Percentiles rank a stretch among this genome's conserved stretches.
Evolutionary conservation across 495 filamentous ascomycete species (phyloP).

Genomic region (Neurospora hispaniola): DNA sequence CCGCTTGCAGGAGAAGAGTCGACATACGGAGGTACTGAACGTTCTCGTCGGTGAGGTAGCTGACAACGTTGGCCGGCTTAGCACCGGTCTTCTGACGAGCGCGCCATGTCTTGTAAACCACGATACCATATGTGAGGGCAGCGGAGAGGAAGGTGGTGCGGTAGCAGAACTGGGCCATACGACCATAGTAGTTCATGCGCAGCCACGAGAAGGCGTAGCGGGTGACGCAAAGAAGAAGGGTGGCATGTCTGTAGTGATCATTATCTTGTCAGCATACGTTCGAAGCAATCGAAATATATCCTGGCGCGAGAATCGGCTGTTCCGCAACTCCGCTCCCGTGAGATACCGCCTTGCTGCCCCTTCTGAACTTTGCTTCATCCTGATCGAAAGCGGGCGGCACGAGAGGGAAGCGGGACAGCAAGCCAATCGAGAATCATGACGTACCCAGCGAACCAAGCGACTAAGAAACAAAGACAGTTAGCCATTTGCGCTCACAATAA

Average conservation of each 20-base stretch:
- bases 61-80: constrained; percentile 45
- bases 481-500: background rate
- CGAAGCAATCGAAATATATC: background rate
- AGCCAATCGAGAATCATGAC: constrained; percentile 22
- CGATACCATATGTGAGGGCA: constrained; percentile 89
- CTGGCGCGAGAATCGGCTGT: background rate
- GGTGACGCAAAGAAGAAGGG: constrained; percentile 67
- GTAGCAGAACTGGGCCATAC: constrained; percentile 70
- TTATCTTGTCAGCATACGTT: background rate
- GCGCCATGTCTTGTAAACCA: constrained; percentile 96
- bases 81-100: constrained; percentile 60
- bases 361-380: background rate
- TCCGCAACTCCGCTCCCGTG: background rate
- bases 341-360: background rate
- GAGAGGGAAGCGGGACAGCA: background rate
- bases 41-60: constrained; percentile 79
- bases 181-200: constrained; percentile 67
- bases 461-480: constrained; percentile 21
- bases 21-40: constrained; percentile 89
- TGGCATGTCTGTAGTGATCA: constrained; percentile 53
- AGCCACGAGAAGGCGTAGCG: constrained; percentile 76
- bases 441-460: constrained; percentile 85
- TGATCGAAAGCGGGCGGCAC: background rate
- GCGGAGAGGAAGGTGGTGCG: constrained; percentile 82
- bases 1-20: background rate